Percentiles rank a stretch among this genome's conserved stretches.
Conservation (phyloP, 2,329 filamentous ascomycete genomes). For the Laburnicola sp. region DNA sequence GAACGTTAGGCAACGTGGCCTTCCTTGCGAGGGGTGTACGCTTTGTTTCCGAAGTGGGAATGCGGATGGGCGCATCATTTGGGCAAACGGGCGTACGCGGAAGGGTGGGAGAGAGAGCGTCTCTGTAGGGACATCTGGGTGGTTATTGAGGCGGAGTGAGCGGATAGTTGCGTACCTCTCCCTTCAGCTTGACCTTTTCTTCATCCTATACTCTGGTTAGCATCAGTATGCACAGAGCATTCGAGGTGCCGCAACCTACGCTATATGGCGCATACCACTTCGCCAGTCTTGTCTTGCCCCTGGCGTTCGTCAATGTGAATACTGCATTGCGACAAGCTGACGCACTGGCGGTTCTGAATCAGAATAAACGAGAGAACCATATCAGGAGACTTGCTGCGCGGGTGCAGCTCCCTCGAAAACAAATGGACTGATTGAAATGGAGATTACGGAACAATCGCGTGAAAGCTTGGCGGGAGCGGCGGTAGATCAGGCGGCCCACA, state of each 20-base stretch:
- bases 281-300: slow-evolving; percentile 95
- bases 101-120: slow-evolving; percentile 4
- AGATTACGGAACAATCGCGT: neutral
- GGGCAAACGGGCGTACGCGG: neutral
- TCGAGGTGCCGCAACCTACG: slow-evolving; percentile 48
- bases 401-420: neutral
- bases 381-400: slow-evolving; percentile 14
- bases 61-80: neutral
- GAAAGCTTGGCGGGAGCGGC: neutral
- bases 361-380: slow-evolving; percentile 83
- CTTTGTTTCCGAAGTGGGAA: neutral
- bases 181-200: slow-evolving; percentile 98
- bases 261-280: slow-evolving; percentile 99
- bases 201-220: slow-evolving; percentile 66
- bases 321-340: neutral
- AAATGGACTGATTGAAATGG: neutral
- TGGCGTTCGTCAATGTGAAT: slow-evolving; percentile 44
- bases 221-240: slow-evolving; percentile 1
- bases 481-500: neutral
- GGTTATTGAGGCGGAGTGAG: slow-evolving; percentile 5
- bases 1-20: slow-evolving; percentile 5
- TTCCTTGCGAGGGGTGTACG: neutral
- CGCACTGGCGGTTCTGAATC: slow-evolving; percentile 84
- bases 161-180: slow-evolving; percentile 66
- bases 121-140: neutral